Conservation (phyloP, 1,284 basidiomycete species). For the Leccinum holopus region DNA sequence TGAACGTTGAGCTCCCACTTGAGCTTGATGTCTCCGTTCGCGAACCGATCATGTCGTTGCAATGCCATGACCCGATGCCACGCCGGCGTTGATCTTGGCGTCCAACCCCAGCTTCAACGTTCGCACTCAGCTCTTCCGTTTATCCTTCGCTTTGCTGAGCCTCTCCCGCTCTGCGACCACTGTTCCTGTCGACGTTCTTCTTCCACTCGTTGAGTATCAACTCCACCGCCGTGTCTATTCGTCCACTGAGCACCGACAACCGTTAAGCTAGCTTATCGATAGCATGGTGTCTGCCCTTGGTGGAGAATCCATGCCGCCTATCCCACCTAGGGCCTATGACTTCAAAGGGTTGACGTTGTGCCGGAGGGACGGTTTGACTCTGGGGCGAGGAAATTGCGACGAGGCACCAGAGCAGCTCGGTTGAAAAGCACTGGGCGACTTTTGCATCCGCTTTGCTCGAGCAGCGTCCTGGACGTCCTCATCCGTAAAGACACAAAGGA, state of each 20-base stretch:
- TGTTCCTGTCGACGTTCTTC: constrained; percentile 76
- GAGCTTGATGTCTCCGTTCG: constrained; percentile 37
- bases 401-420: constrained; percentile 29
- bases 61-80: constrained; percentile 35
- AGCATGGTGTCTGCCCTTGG: constrained; percentile 22
- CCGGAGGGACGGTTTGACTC: constrained; percentile 32
- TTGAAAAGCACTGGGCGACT: constrained; percentile 24
- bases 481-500: constrained; percentile 83
- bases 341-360: constrained; percentile 58
- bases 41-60: constrained; percentile 36
- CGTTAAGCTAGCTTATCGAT: constrained; percentile 70
- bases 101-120: constrained; percentile 45
- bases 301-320: constrained; percentile 64
- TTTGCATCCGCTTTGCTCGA: constrained; percentile 54
- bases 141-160: constrained; percentile 70
- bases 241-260: constrained; percentile 66
- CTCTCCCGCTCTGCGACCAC: constrained; percentile 83
- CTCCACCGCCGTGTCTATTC: constrained; percentile 77
- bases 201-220: constrained; percentile 69
- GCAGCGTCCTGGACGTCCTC: constrained; percentile 78
- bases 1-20: constrained; percentile 11
- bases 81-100: constrained; percentile 46
- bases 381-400: constrained; percentile 39
- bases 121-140: constrained; percentile 71
- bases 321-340: constrained; percentile 57